A percentile compares a stretch with the other conserved stretches of the same genome.
phyloP scores from a whole-genome alignment of 148 eudicot species.

The Chenopodium album region DNA sequence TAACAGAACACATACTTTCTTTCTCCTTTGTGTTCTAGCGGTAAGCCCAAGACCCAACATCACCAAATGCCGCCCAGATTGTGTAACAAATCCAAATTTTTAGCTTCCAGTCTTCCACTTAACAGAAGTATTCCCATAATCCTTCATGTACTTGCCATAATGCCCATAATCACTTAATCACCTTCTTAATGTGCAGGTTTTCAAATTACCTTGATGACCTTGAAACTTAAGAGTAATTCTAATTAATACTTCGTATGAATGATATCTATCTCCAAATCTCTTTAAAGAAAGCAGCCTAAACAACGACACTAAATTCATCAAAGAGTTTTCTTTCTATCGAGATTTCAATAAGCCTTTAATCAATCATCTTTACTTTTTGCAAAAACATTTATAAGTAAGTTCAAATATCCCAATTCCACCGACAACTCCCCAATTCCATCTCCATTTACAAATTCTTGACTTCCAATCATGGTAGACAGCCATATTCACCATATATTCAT shows the following conservation, averaged over 20 bases:
- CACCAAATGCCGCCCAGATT: not conserved
- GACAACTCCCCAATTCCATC: not conserved
- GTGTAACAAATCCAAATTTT: not conserved
- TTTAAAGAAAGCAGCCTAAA: not conserved
- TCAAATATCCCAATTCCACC: not conserved
- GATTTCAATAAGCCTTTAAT: not conserved
- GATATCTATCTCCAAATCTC: not conserved
- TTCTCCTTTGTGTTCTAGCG: not conserved
- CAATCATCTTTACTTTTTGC: not conserved
- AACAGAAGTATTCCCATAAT: not conserved
- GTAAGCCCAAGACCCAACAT: not conserved
- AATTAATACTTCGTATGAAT: not conserved
- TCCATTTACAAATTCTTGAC: not conserved
- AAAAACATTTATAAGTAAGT: slow-evolving; percentile 3
- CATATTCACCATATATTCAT: not conserved
- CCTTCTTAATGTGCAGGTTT: not conserved
- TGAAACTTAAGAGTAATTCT: not conserved
- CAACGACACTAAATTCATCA: not conserved
- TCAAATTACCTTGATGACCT: not conserved
- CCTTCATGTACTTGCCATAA: not conserved
- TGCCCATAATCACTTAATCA: not conserved
- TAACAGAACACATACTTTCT: not conserved
- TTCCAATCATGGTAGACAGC: not conserved
- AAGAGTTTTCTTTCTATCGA: not conserved
- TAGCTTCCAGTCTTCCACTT: slow-evolving; percentile 3